A percentile compares a stretch with the other conserved stretches of the same genome.
These are phyloP conservation scores for Fusarium graminum DNA, from an alignment of 2,329 filamentous ascomycete genomes.

Conservation along the genomic window DNA sequence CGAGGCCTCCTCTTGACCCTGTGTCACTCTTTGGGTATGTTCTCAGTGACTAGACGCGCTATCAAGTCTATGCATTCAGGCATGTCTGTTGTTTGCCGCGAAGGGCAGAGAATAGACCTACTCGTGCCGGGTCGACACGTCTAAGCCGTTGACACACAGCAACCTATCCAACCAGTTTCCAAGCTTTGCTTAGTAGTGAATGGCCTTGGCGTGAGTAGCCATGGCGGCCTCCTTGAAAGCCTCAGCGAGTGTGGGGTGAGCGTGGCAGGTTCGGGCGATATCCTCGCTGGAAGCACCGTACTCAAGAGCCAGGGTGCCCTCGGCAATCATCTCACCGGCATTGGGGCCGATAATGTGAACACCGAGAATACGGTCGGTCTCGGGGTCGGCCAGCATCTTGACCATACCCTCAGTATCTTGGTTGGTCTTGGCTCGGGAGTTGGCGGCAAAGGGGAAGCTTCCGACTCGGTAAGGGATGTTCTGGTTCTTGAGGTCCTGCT, in stretches of 20 bases:
- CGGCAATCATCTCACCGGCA: conserved; percentile 99
- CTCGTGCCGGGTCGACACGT: conserved; percentile 13
- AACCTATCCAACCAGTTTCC: conserved; percentile 30
- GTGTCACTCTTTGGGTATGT: conserved; percentile 37
- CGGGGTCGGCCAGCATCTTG: conserved; percentile 95
- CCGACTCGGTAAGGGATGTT: conserved; percentile 94
- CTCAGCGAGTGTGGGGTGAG: conserved; percentile 94
- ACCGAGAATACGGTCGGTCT: conserved; percentile 95
- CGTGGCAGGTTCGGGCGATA: conserved; percentile 93
- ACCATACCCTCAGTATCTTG: conserved; percentile 95
- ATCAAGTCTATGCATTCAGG: conserved; percentile 34
- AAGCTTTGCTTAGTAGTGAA: conserved; percentile 79
- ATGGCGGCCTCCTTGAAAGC: conserved; percentile 99
- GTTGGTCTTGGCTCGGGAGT: conserved; percentile 99
- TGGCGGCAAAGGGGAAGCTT: conserved; percentile 96
- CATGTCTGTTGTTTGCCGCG: conserved; percentile 32
- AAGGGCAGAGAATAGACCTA: conserved; percentile 36
- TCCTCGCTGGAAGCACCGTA: conserved; percentile 97
- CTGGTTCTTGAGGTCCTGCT: conserved; percentile 92
- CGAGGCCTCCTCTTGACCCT: conserved; percentile 41
- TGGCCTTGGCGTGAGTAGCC: conserved; percentile 94
- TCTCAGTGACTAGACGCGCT: conserved; percentile 32
- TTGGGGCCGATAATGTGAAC: conserved; percentile 97
- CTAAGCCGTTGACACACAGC: conserved; percentile 11
- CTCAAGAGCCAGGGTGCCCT: conserved; percentile 93